These are phyloP conservation scores for Geoglossum glabrum DNA, from an alignment of 495 filamentous ascomycete species.

Conservation along the genomic window DNA sequence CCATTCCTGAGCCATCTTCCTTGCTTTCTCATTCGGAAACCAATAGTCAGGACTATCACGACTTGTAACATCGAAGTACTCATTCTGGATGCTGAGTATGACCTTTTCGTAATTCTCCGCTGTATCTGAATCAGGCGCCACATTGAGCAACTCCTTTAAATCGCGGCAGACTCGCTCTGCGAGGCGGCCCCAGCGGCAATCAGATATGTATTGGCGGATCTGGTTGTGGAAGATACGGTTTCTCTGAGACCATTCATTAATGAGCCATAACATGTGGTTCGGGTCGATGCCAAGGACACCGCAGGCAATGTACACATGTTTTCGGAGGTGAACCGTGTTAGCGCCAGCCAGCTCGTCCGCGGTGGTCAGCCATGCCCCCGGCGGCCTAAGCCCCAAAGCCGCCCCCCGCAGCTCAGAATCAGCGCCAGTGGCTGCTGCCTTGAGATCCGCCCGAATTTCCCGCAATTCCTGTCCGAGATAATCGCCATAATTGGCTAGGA, in stretches of 20 bases:
- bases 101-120: constrained; percentile 7
- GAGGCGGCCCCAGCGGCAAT: constrained; percentile 6
- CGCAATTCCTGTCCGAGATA: constrained; percentile 6
- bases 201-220: constrained; percentile 5
- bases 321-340: constrained; percentile 1
- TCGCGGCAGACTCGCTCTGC: constrained; percentile 8
- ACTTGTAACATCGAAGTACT: constrained; percentile 5
- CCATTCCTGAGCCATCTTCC: constrained; percentile 2
- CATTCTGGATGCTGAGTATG: constrained; percentile 5
- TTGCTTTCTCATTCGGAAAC: constrained; percentile 6
- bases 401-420: constrained; percentile 1
- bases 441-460: constrained; percentile 4
- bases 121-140: constrained; percentile 7
- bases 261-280: constrained; percentile 6
- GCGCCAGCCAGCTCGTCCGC: constrained; percentile 6
- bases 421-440: constrained; percentile 3
- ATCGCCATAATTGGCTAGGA: constrained; percentile 8
- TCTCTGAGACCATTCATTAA: constrained; percentile 7
- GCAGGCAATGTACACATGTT: constrained; percentile 3
- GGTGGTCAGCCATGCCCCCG: constrained; percentile 1
- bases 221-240: constrained; percentile 4
- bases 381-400: not conserved
- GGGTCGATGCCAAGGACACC: constrained; percentile 4
- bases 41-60: constrained; percentile 5
- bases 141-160: constrained; percentile 8